Evolutionary conservation across 2,329 filamentous ascomycete genomes (phyloP).

Genomic region (Botryosphaeria dothidea): DNA sequence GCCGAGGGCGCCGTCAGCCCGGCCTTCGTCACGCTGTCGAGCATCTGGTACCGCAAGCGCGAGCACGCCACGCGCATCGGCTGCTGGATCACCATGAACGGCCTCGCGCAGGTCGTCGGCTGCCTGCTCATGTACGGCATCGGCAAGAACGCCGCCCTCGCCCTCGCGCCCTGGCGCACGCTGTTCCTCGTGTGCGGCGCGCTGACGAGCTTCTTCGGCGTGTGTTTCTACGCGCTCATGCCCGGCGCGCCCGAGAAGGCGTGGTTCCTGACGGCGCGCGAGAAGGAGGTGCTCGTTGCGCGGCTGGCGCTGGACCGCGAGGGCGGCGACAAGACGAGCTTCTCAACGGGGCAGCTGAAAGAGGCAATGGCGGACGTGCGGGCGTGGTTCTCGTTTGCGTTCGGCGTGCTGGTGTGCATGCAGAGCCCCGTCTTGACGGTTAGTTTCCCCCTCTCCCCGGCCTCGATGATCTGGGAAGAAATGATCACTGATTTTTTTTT

Average conservation of each 20-base stretch:
- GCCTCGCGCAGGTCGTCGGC: constrained; percentile 49
- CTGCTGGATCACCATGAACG: constrained; percentile 50
- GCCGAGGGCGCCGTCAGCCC: constrained; percentile 63
- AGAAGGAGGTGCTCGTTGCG: constrained; percentile 45
- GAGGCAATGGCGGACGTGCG: constrained; percentile 48
- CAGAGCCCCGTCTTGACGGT: constrained; percentile 47
- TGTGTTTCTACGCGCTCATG: constrained; percentile 50
- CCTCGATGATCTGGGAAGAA: no score
- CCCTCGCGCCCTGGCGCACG: constrained; percentile 37
- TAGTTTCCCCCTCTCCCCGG: constrained; percentile 17
- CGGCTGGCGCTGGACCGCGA: constrained; percentile 41
- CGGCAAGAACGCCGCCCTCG: constrained; percentile 40
- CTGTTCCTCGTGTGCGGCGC: constrained; percentile 41
- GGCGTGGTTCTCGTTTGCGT: constrained; percentile 48
- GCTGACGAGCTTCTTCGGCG: constrained; percentile 28
- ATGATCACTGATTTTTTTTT: no score
- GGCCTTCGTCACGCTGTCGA: constrained; percentile 58
- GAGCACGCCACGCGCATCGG: constrained; percentile 36
- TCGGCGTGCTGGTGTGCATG: constrained; percentile 50
- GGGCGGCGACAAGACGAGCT: constrained; percentile 46
- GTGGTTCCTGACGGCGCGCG: constrained; percentile 50
- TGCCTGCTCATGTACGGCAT: constrained; percentile 55
- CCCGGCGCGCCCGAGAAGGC: constrained; percentile 49
- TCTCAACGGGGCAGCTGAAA: constrained; percentile 45
- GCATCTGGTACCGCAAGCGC: constrained; percentile 41